Percentiles rank a stretch among this genome's conserved stretches.
These are phyloP conservation scores for Penicillium sp. DNA, from an alignment of 2,329 filamentous ascomycete species.

Conservation along the genomic window DNA sequence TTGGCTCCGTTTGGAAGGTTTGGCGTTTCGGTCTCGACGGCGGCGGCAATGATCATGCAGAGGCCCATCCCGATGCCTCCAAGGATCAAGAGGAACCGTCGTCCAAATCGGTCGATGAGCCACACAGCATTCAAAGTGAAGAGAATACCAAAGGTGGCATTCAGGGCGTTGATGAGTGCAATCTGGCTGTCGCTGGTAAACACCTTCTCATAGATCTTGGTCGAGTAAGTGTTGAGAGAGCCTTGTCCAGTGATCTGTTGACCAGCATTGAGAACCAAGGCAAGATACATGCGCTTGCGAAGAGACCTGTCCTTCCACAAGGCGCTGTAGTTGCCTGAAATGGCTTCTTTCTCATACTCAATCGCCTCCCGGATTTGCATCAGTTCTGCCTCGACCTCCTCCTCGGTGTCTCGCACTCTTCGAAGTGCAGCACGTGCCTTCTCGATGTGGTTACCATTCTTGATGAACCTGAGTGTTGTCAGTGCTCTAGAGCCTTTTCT, in stretches of 20 bases:
- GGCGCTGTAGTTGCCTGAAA: conserved; percentile 60
- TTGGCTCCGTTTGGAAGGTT: conserved; percentile 51
- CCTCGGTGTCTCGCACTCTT: conserved; percentile 61
- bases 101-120: conserved; percentile 69
- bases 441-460: conserved; percentile 59
- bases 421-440: conserved; percentile 57
- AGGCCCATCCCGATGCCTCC: conserved; percentile 66
- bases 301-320: conserved; percentile 69
- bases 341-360: conserved; percentile 68
- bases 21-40: conserved; percentile 59
- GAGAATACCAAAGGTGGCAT: conserved; percentile 68
- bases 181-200: conserved; percentile 60
- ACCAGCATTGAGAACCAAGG: conserved; percentile 65
- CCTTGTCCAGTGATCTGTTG: conserved; percentile 72
- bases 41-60: conserved; percentile 66
- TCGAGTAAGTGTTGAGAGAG: conserved; percentile 69
- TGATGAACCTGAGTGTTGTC: conserved; percentile 44
- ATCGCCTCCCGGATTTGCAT: conserved; percentile 64
- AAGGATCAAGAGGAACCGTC: conserved; percentile 66
- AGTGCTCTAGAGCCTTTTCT: background rate
- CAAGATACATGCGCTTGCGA: conserved; percentile 63
- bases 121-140: conserved; percentile 72
- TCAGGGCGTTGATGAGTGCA: conserved; percentile 70
- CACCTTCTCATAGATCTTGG: conserved; percentile 70
- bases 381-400: conserved; percentile 66